phyloP scores from a whole-genome alignment of 2,329 filamentous ascomycete species.

The Trichoderma guizhouense region DNA sequence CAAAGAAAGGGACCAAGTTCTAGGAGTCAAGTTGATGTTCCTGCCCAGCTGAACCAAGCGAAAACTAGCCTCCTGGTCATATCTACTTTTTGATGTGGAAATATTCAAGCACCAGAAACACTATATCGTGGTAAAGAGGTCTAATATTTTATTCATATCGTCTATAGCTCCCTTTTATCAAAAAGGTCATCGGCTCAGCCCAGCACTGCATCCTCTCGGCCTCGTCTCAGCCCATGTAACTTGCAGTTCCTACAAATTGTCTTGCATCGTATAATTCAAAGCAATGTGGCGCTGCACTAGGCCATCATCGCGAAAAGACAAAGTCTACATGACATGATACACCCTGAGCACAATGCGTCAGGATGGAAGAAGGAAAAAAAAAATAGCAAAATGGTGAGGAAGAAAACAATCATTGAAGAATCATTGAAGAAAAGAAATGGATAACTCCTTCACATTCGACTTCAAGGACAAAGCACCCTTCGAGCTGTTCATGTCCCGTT shows the following conservation, averaged over 20 bases:
- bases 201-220: background rate
- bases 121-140: background rate
- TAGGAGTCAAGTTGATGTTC: background rate
- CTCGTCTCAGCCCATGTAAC: background rate
- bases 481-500: background rate
- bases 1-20: background rate
- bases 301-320: constrained; percentile 12
- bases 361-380: background rate
- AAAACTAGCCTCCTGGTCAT: background rate
- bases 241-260: background rate
- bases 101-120: background rate
- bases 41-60: background rate
- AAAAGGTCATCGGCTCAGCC: background rate
- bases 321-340: constrained; percentile 11
- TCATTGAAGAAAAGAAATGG: background rate
- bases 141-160: background rate
- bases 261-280: constrained; percentile 4
- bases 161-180: background rate
- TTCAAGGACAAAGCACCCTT: background rate
- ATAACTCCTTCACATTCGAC: background rate
- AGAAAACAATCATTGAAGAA: background rate
- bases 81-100: background rate
- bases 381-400: background rate
- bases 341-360: background rate
- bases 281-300: constrained; percentile 13